Evolutionary conservation across 345 rosid genomes (phyloP), one percentile per base, ranked within the genome.

Genomic region (Cardiospermum halicacabum): DNA sequence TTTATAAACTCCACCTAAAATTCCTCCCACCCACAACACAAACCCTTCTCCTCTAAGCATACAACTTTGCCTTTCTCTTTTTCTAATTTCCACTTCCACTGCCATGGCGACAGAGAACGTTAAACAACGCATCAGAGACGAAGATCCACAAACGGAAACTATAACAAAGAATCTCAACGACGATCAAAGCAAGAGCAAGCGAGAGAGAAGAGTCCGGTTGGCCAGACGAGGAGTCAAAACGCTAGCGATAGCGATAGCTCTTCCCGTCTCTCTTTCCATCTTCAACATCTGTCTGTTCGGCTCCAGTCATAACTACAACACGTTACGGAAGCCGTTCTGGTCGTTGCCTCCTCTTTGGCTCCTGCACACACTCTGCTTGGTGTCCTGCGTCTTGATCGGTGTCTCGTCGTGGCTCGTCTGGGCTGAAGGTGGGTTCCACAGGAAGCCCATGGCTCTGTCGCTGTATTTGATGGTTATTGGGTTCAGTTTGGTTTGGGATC

Each of bases 361-460:
- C 43, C 55, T 90, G 10, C 92, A 90, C 68, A 53, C 69, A 30
- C 47, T 83, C 11, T 74, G 86, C 67, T 1, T 87, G 62, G 71
- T 57, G 9, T 80, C 86, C 11, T 78, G 78, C 56, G 56, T 83
- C 77, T 37, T 93, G 69, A 86, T 84, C 89, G 87, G 89, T 2
- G 80, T 90, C 21, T 86, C 98, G 19, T 82, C 96, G 19, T 93
- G 94, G 98, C 83, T 93, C 12, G 85, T 90, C 5, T 93, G 97
- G 98, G 97, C 89, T 1, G 96, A 86, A 45, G 96, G 91, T 0
- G 94, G 94, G 2, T 90, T 90, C 65, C 98, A 88, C 74, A 75
- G 58, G 64, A 76, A 74, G 19, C 86, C 91, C 2, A 53, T 56
- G 16, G 85, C 86, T 11, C 53, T 88, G 40, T 79, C 68, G 39